Conservation (phyloP, 345 rosid genomes). For the Lepidium africanum region DNA sequence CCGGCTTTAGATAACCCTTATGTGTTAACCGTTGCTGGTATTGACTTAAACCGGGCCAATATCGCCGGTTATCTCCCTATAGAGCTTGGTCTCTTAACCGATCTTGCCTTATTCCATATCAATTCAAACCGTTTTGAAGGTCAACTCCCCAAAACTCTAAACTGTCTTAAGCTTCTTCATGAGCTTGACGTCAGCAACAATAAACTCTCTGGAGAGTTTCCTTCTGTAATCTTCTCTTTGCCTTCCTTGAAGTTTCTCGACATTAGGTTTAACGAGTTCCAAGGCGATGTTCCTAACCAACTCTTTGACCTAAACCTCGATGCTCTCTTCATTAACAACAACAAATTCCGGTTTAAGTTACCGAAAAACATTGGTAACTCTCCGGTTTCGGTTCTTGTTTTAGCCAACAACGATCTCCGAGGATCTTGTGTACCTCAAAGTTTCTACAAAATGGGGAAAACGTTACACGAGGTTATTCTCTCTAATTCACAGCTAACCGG, state of each 20-base stretch:
- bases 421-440: constrained; percentile 63
- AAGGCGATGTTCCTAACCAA: constrained; percentile 46
- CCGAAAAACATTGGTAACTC: constrained; percentile 78
- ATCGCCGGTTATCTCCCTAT: constrained; percentile 56
- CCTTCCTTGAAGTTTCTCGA: constrained; percentile 79
- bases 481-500: constrained; percentile 51
- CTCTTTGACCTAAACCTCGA: constrained; percentile 69
- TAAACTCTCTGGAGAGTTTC: constrained; percentile 54
- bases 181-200: constrained; percentile 87
- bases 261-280: constrained; percentile 56
- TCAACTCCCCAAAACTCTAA: constrained; percentile 43
- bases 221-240: constrained; percentile 44
- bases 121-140: constrained; percentile 71
- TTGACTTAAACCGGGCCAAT: constrained; percentile 72
- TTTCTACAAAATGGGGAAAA: constrained; percentile 55
- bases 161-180: constrained; percentile 37
- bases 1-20: constrained; percentile 50
- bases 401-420: constrained; percentile 58
- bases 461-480: constrained; percentile 47
- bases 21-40: constrained; percentile 61
- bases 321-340: constrained; percentile 77
- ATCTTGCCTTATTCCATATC: constrained; percentile 70
- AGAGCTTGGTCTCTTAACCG: constrained; percentile 69
- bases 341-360: constrained; percentile 53
- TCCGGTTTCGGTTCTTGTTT: constrained; percentile 63